Evolutionary conservation across 1,139 yeast species (phyloP), one percentile per base, ranked within the genome.

Genomic region (Debaryomyces coudertii): DNA sequence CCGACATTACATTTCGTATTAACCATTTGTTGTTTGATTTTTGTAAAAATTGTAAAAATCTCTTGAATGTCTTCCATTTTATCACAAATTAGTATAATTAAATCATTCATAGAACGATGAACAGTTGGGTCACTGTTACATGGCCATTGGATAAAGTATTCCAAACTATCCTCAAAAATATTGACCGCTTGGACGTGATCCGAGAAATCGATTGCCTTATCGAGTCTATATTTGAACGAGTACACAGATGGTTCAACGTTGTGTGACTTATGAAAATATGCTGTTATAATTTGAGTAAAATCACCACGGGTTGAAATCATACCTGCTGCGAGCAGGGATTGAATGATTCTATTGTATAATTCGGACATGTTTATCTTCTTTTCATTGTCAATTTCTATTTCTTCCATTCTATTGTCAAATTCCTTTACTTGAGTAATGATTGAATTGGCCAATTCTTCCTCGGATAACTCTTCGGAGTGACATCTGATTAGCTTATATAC

Each of bases 1-100:
- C 71, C 73, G 6, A 61, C 61, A 46, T 63, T 66, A 33, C 65
- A 58, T 27, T 55, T 58, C 3, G 58, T 48, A 34, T 63, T 61
- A 8, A 58, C 59, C 68, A 73, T 62, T 49, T 73, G 76, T 40
- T 71, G 76, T 52, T 69, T 73, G 42, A 74, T 62, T 38, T 58
- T 65, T 24, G 64, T 62, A 57, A 73, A 74, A 4, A 63, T 56
- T 3, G 66, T 66, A 46, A 73, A 73, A 1, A 70, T 51, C 4
- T 57, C 61, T 11, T 54, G 52, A 15, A 71, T 54, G 33, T 61
- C 57, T 2, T 53, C 53, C 41, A 54, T 46, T 11, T 56, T 45
- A 11, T 51, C 25, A 47, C 70, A 59, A 2, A 63, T 35, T 1
- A 60, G 35, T 3, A 65, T 56, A 14, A 73, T 62, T 35, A 75